Evolutionary conservation across 176 grass and related monocot genomes (phyloP), one percentile per base, ranked within the genome.

Genomic region (Hordeum marinum): DNA sequence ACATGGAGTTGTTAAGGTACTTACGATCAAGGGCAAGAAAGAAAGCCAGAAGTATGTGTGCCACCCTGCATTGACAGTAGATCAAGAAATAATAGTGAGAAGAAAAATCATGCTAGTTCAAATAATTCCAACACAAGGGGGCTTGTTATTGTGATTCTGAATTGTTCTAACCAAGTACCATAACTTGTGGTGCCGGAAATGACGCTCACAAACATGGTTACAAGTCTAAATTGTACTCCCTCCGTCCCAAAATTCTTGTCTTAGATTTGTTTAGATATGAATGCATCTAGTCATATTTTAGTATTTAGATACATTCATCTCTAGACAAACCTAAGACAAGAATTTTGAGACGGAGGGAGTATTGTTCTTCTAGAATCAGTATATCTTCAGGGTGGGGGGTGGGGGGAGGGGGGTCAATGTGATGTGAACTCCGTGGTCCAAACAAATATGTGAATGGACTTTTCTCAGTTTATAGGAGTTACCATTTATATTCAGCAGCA

Each of bases 1-100:
- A 6, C 37, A 57, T 57, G 37, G 45, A 43, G 1, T 24, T 11
- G 63, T 69, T 85, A 64, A 68, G 72, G 26, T 84, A 82, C 90
- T 90, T 95, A 88, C 93, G 65, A 94, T 25, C 83, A 95, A 90
- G 40, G 93, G 93, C 85, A 92, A 66, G 82, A 95, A 95, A 72
- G 93, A 83, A 45, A 92, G 63, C 93, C 93, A 95, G 58, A 95
- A 95, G 75, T 88, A 90, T 35, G 93, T 90, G 82, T 94, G 87
- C 93, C 90, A 94, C 81, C 93, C 93, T 94, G 78, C 79, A 92
- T 93, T 77, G 50, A 15, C 75, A 78, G 65, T 23, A 75, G 74
- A 68, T 50, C 26, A 52, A 83, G 24, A 60, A 26, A 3, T 37
- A 40, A 76, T 42, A 54, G 34, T 50, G 59, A 65, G 26, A 63